Percentiles rank a stretch among this genome's conserved stretches.
Evolutionary conservation across 1,284 basidiomycete species (phyloP).

Genomic region (Fereydounia khargensis): DNA sequence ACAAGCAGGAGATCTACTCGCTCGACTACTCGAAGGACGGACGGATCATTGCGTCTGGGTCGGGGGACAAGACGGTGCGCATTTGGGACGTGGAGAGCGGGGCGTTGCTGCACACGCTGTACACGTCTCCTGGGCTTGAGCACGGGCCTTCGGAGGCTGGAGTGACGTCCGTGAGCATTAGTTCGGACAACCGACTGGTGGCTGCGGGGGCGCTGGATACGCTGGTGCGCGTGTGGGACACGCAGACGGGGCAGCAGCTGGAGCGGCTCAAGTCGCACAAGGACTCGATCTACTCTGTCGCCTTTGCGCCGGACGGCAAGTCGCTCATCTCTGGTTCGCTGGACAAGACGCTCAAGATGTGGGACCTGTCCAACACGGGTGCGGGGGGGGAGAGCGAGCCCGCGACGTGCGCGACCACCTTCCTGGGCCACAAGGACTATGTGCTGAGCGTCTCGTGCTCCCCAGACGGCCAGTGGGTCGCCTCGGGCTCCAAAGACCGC

Average conservation of each 20-base stretch:
- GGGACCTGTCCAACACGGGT: conserved; percentile 69
- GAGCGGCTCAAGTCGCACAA: conserved; percentile 76
- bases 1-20: conserved; percentile 86
- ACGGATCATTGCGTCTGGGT: conserved; percentile 78
- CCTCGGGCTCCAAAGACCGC: conserved; percentile 85
- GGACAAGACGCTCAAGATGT: conserved; percentile 82
- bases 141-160: conserved; percentile 68
- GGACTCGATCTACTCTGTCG: conserved; percentile 78
- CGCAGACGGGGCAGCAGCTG: conserved; percentile 68
- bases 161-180: conserved; percentile 72
- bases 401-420: conserved; percentile 71
- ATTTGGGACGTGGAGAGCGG: conserved; percentile 79
- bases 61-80: conserved; percentile 82
- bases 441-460: conserved; percentile 76
- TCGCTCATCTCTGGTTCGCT: conserved; percentile 76
- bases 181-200: conserved; percentile 74
- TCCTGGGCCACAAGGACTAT: conserved; percentile 83
- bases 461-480: conserved; percentile 81
- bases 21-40: conserved; percentile 79
- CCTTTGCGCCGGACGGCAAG: conserved; percentile 81
- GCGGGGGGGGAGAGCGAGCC: conserved; percentile 39
- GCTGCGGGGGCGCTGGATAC: conserved; percentile 82
- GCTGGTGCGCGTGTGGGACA: conserved; percentile 83
- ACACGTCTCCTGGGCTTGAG: conserved; percentile 58
- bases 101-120: conserved; percentile 49